Evolutionary conservation across 2,329 filamentous ascomycete genomes (phyloP).

Genomic region (Fusarium pseudograminearum): DNA sequence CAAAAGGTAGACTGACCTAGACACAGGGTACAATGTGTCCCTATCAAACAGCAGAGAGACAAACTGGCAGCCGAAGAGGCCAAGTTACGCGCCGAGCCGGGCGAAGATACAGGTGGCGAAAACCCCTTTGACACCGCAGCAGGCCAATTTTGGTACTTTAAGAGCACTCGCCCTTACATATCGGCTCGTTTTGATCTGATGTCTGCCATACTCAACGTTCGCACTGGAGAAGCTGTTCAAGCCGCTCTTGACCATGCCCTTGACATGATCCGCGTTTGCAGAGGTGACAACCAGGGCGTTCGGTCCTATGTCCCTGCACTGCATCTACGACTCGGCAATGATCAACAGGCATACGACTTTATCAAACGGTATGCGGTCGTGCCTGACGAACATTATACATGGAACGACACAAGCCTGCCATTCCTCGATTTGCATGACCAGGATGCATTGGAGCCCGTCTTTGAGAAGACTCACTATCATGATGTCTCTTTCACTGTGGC

Average conservation of each 20-base stretch:
- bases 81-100: background rate
- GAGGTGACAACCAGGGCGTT: slow-evolving; percentile 17
- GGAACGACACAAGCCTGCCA: background rate
- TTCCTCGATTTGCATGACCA: slow-evolving; percentile 14
- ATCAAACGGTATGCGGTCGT: slow-evolving; percentile 22
- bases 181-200: background rate
- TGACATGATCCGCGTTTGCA: background rate
- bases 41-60: slow-evolving; percentile 5
- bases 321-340: slow-evolving; percentile 12
- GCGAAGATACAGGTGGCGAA: background rate
- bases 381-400: background rate
- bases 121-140: background rate
- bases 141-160: background rate
- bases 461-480: background rate
- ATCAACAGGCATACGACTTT: slow-evolving; percentile 22
- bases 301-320: slow-evolving; percentile 3
- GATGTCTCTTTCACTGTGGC: slow-evolving; percentile 9
- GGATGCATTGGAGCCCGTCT: slow-evolving; percentile 13
- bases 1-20: slow-evolving; percentile 11
- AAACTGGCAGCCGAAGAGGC: background rate
- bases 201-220: slow-evolving; percentile 5
- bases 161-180: slow-evolving; percentile 26
- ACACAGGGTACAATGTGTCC: slow-evolving; percentile 9
- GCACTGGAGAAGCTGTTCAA: slow-evolving; percentile 16
- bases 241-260: background rate